A percentile compares a stretch with the other conserved stretches of the same genome.
Evolutionary conservation across 371 early-diverging fungal genomes (phyloP).

Genomic region (Ecytonucleospora hepatopenaei): DNA sequence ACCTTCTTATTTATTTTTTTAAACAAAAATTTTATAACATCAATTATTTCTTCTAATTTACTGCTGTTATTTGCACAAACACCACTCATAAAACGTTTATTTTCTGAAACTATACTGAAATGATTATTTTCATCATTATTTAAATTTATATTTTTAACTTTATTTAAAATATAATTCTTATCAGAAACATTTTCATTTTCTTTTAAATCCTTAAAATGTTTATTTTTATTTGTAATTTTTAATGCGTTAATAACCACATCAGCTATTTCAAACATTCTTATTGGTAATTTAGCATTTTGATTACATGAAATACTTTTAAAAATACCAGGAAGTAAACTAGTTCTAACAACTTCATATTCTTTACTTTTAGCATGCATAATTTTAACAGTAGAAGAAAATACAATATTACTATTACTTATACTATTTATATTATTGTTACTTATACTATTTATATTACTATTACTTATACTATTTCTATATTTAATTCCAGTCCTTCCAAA

Average conservation of each 20-base stretch:
- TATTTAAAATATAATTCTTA: not conserved
- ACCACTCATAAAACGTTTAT: constrained; percentile 75
- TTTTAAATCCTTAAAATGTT: constrained; percentile 54
- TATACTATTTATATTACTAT: no score
- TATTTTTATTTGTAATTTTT: no score
- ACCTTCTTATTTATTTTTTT: constrained; percentile 22
- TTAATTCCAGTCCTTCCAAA: no score
- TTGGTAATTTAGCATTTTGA: constrained; percentile 74
- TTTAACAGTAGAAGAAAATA: constrained; percentile 65
- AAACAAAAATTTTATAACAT: constrained; percentile 22
- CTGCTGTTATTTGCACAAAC: constrained; percentile 71
- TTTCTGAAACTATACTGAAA: constrained; percentile 53
- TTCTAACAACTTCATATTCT: constrained; percentile 81
- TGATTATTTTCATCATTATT: no score
- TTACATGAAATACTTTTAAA: constrained; percentile 83
- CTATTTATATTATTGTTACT: no score
- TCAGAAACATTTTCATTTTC: not conserved
- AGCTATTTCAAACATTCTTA: constrained; percentile 87
- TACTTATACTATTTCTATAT: not conserved
- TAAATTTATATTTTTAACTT: no score
- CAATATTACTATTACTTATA: constrained; percentile 5
- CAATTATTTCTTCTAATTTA: constrained; percentile 68
- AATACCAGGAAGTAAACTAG: constrained; percentile 78
- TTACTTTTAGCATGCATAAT: constrained; percentile 83
- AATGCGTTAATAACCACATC: constrained; percentile 80